These are phyloP conservation scores for Irpex sp. DNA, from an alignment of 1,284 basidiomycete species.

Conservation along the genomic window DNA sequence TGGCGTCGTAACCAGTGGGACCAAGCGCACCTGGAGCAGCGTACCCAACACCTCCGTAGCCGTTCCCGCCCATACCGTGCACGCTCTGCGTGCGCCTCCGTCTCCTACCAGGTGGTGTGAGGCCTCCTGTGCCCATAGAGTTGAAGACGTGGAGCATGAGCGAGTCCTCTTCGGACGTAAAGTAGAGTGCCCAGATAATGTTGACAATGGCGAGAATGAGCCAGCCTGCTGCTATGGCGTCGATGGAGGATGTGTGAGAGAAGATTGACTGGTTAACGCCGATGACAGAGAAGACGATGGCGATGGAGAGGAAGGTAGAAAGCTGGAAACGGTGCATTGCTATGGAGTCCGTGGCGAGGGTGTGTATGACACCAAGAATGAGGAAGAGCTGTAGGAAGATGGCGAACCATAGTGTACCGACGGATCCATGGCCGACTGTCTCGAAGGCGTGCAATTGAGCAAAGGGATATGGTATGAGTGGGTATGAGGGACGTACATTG, in stretches of 20 bases:
- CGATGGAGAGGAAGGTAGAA: conserved; percentile 81
- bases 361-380: conserved; percentile 78
- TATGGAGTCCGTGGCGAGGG: conserved; percentile 82
- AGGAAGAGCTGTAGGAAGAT: conserved; percentile 86
- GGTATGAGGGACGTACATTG: conserved; percentile 42
- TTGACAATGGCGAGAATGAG: conserved; percentile 87
- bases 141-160: conserved; percentile 83
- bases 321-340: conserved; percentile 87
- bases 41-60: conserved; percentile 52
- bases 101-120: conserved; percentile 76
- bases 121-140: conserved; percentile 80
- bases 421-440: conserved; percentile 41
- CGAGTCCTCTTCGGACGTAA: conserved; percentile 94
- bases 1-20: conserved; percentile 57
- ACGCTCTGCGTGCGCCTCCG: conserved; percentile 50
- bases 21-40: conserved; percentile 40
- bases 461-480: conserved; percentile 8
- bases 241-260: conserved; percentile 44
- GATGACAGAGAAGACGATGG: conserved; percentile 84
- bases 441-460: conserved; percentile 6
- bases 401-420: conserved; percentile 86
- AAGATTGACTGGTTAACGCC: conserved; percentile 73
- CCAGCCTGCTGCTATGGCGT: conserved; percentile 92
- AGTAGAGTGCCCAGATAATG: conserved; percentile 94
- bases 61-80: conserved; percentile 62